These are phyloP conservation scores for Dioszegia hungarica DNA, from an alignment of 768 basidiomycete genomes.

Conservation along the genomic window DNA sequence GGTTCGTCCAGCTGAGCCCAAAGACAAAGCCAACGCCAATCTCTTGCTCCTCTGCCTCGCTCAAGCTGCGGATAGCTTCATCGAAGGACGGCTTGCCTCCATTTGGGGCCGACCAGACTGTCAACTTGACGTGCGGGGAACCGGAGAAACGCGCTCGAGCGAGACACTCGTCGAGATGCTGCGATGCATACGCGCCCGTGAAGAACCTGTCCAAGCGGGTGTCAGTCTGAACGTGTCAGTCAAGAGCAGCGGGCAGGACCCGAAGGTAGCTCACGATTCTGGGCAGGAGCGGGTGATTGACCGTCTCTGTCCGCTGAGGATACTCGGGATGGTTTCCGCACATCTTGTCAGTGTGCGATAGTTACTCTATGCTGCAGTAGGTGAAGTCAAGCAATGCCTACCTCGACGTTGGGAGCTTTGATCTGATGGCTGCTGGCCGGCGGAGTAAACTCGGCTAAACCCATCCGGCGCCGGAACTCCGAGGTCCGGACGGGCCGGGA, in stretches of 20 bases:
- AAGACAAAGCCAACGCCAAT: constrained; percentile 81
- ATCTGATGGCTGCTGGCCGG: too few relatives aligned
- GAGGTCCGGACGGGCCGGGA: too few relatives aligned
- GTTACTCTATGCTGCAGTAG: too few relatives aligned
- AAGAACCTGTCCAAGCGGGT: constrained; percentile 13
- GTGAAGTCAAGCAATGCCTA: too few relatives aligned
- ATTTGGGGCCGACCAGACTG: constrained; percentile 86
- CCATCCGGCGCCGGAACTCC: too few relatives aligned
- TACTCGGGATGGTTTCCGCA: constrained; percentile 7
- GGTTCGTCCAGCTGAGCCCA: constrained; percentile 92
- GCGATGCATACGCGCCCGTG: constrained; percentile 70
- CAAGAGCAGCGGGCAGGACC: not conserved
- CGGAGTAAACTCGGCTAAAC: too few relatives aligned
- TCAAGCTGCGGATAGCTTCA: constrained; percentile 56
- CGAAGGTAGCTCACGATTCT: constrained; percentile 12
- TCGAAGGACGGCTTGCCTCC: constrained; percentile 71
- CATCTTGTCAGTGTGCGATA: not conserved
- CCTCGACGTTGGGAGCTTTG: too few relatives aligned
- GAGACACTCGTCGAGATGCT: constrained; percentile 74
- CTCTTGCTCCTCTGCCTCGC: constrained; percentile 21
- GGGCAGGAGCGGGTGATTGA: constrained; percentile 14
- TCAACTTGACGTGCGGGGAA: constrained; percentile 57
- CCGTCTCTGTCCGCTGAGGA: constrained; percentile 15
- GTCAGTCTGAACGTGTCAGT: constrained; percentile 1
- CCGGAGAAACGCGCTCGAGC: constrained; percentile 67